Evolutionary conservation across 768 basidiomycete genomes (phyloP).

Genomic region (Rhodotorula diobovata): DNA sequence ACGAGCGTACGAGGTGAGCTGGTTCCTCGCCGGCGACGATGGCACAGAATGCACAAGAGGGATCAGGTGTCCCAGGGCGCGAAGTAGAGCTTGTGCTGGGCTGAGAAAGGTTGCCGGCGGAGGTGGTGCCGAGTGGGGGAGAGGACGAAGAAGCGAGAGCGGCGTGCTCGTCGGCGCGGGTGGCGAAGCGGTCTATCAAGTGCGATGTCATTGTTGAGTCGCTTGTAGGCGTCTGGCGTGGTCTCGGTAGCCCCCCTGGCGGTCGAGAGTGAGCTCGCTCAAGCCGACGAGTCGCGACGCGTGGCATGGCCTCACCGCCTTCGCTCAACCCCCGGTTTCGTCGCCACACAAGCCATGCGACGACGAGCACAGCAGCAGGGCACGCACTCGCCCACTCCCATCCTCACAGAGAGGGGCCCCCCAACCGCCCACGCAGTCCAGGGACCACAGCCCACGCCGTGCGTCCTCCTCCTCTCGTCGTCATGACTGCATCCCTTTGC

Average conservation of each 20-base stretch:
- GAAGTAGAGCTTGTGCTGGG: neutral
- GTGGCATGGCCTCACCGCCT: too few species aligned
- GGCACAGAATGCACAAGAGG: slow-evolving; percentile 23
- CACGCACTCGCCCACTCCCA: too few species aligned
- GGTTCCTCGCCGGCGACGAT: neutral
- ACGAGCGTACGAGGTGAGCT: slow-evolving; percentile 4
- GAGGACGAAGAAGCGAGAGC: neutral
- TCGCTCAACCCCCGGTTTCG: too few species aligned
- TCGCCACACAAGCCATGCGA: neutral
- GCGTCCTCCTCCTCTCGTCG: neutral
- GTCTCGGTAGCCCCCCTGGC: too few species aligned
- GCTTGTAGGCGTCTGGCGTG: neutral
- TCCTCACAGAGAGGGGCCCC: too few species aligned
- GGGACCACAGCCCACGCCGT: too few species aligned
- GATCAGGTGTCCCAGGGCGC: neutral
- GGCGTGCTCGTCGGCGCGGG: neutral
- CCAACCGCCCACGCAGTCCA: neutral
- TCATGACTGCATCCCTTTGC: neutral
- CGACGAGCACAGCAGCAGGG: too few species aligned
- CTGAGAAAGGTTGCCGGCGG: too few species aligned
- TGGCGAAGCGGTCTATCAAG: slow-evolving; percentile 10
- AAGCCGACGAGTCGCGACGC: too few species aligned
- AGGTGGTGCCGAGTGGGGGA: neutral
- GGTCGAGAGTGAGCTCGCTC: too few species aligned
- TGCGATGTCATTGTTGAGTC: slow-evolving; percentile 16